Conservation (phyloP, 1,284 basidiomycete species). For the Entoloma clypeatum region DNA sequence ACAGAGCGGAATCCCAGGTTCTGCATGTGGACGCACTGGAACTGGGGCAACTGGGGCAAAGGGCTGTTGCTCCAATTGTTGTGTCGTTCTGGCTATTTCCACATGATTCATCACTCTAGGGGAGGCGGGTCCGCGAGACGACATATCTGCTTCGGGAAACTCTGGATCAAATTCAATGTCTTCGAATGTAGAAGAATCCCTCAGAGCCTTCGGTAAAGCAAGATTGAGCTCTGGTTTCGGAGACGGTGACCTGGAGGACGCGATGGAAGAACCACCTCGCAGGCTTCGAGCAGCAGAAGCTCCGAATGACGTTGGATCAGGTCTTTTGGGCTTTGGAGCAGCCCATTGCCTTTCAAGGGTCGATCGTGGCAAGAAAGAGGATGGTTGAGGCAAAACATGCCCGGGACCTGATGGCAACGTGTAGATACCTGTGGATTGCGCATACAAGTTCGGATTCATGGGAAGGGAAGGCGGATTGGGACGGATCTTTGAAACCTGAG, state of each 20-base stretch:
- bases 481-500: not conserved
- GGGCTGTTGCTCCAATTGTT: too few species aligned
- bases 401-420: conserved; percentile 9
- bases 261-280: conserved; percentile 17
- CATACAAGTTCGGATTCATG: not conserved
- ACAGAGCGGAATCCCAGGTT: too few species aligned
- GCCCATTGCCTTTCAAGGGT: conserved; percentile 14
- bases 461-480: not conserved
- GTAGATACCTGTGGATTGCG: conserved; percentile 8
- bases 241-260: conserved; percentile 15
- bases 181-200: conserved; percentile 10
- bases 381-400: conserved; percentile 9
- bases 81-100: too few species aligned
- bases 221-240: not conserved
- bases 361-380: not conserved
- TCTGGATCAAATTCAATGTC: too few species aligned
- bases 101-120: too few species aligned
- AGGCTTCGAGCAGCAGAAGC: conserved; percentile 5
- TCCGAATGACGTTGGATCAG: conserved; percentile 3
- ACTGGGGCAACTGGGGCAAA: too few species aligned
- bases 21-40: too few species aligned
- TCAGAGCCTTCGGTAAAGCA: conserved; percentile 11
- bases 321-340: conserved; percentile 9
- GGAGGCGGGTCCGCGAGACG: too few species aligned
- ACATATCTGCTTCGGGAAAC: conserved; percentile 2